Base-by-base conservation (phyloP, 352 stramenopile genomes). In the Plasmopara muralis region DNA sequence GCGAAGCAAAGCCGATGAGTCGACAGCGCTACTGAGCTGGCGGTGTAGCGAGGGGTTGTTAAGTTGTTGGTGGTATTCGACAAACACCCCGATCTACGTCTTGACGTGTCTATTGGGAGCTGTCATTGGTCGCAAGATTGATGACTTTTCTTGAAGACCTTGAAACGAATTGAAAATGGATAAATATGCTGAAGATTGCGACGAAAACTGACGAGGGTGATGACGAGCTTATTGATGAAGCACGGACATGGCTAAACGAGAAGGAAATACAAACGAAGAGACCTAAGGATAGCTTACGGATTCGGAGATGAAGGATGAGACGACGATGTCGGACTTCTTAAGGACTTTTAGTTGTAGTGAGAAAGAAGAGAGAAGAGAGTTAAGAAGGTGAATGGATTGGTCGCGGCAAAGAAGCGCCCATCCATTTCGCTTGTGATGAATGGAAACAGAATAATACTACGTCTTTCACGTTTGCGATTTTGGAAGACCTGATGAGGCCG, bases 21-120 rank as follows among this genome's bases (percentile, higher is more conserved):
- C 76, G 78, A 66, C 78, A 89, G 69, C 78, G 78, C 62, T 89
- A 89, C 62, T 89, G 70, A 80, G 52, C 46, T 51, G 43, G 29
- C 29, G 37, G 50, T 20, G 35, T 50, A 53, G 38, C 16, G 13
- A 40, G 55, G 46, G 61, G 46, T 52, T 54, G 53, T 51, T 40
- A 46, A 63, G 35, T 53, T 55, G 25, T 55, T 66, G 64, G 33
- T 44, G 33, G 47, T 55, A 40, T 1, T 25, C 20, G 35, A 38
- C 25, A 15, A 57, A 44, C 48, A 60, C 33, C 13, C 42, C 18
- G 47, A 50, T 55, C 50, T 47, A 54, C 34, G 46, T 37, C 53
- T 41, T 51, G 55, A 49, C 51, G 48, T 55, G 60, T 60, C 38
- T 65, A 58, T 15, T 41, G 41, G 52, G 29, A 43, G 13, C 38